Base-by-base conservation (phyloP, 2,329 filamentous ascomycete species). In the Alternaria gaisen region DNA sequence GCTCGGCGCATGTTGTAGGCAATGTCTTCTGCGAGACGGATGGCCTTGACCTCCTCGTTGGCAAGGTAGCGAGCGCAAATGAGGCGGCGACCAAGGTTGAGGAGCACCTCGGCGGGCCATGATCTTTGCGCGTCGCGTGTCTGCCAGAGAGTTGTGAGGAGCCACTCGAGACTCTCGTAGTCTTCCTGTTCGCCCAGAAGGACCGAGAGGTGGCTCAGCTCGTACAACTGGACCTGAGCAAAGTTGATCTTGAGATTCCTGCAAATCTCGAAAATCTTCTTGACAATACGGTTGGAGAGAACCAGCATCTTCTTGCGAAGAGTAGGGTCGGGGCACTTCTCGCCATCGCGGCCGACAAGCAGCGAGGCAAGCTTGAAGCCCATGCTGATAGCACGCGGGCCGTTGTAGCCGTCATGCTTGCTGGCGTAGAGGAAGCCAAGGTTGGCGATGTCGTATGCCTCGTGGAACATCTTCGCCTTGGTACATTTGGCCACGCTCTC, bases 1-100 rank as follows among this genome's bases (percentile, higher is more conserved):
- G 84, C 83, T 22, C 84, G 83, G 11, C 83, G 82, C 63, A 86
- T 78, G 68, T 86, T 86, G 78, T 86, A 86, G 40, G 82, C 82
- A 58, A 86, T 85, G 68, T 84, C 83, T 67, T 84, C 84, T 71
- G 81, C 83, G 2, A 86, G 81, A 11, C 70, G 68, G 51, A 77
- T 74, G 6, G 74, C 73, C 22, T 75, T 75, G 61, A 80, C 74
- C 44, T 81, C 79, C 46, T 81, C 76, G 41, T 81, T 81, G 32
- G 82, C 80, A 42, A 83, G 80, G 76, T 84, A 86, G 50, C 83
- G 83, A 2, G 83, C 83, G 68, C 83, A 81, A 51, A 86, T 83
- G 50, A 86, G 82, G 12, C 82, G 80, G 42, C 82, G 82, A n/a
- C 84, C 84, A 28, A 86, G 83, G 68, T 80, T 80, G 58, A 86